These are phyloP conservation scores for Cladobotryum protrusum DNA, from an alignment of 2,329 filamentous ascomycete genomes.

Conservation along the genomic window DNA sequence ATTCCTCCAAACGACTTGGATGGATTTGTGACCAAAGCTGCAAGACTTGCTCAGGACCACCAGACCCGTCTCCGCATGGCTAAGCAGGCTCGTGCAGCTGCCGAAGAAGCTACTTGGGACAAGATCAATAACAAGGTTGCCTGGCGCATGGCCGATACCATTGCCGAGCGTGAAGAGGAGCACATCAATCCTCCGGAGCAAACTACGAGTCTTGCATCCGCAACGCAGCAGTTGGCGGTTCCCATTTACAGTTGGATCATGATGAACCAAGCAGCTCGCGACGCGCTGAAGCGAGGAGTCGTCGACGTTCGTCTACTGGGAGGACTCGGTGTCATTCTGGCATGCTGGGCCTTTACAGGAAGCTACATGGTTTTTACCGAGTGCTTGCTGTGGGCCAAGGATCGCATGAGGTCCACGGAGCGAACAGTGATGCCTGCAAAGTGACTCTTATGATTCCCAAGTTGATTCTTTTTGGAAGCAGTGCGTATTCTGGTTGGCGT, in stretches of 20 bases:
- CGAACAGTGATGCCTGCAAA: slow-evolving; percentile 13
- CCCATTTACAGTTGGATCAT: slow-evolving; percentile 40
- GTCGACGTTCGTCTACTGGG: slow-evolving; percentile 39
- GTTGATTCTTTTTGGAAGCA: neutral
- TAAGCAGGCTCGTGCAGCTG: slow-evolving; percentile 45
- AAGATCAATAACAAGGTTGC: slow-evolving; percentile 66
- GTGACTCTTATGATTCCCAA: neutral
- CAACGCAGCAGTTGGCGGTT: slow-evolving; percentile 25
- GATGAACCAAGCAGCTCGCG: slow-evolving; percentile 34
- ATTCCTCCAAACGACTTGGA: slow-evolving; percentile 54
- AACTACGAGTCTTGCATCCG: slow-evolving; percentile 13
- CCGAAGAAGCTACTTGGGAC: slow-evolving; percentile 62
- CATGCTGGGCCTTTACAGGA: slow-evolving; percentile 44
- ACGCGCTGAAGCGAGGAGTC: slow-evolving; percentile 29
- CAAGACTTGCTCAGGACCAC: slow-evolving; percentile 41
- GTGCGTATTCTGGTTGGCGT: neutral
- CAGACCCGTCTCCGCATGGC: slow-evolving; percentile 40
- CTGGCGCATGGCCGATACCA: slow-evolving; percentile 53
- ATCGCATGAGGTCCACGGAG: slow-evolving; percentile 24
- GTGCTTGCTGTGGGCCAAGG: slow-evolving; percentile 34
- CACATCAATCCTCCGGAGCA: slow-evolving; percentile 12
- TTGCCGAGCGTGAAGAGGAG: slow-evolving; percentile 38
- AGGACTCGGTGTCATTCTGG: slow-evolving; percentile 40
- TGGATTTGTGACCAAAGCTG: slow-evolving; percentile 49
- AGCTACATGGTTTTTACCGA: slow-evolving; percentile 45